Base-by-base conservation (phyloP, 78 protist species). In the Chrysochromulina tobinii region DNA sequence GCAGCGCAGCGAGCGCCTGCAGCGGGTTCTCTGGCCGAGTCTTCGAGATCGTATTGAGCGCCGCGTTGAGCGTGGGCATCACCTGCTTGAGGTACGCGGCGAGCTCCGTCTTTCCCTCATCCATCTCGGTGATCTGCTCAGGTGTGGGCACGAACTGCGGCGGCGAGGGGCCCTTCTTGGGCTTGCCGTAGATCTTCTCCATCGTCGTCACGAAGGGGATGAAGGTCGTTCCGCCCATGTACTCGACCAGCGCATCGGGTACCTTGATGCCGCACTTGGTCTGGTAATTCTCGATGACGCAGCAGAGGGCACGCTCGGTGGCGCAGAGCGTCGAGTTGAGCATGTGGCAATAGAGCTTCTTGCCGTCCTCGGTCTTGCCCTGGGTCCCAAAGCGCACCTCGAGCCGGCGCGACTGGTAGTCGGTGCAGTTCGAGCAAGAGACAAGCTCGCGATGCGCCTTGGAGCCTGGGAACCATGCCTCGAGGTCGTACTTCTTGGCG, bases 381-480 rank as follows among this genome's bases (percentile, higher is more conserved):
- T 14, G 38, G 79, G 38, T 38, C 38, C 98, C 98, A 75, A 91
- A 97, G 61, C 98, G 96, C 85, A 94, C 91, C 87, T 94, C 93
- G 25, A 98, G 92, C 64, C 93, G 89, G 81, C 99, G 96, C n/a
- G 98, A 89, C 94, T 84, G 72, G 96, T 98, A 99, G 95, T 98
- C 99, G 27, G 99, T 97, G 96, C 99, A 99, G 96, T 99, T 99
- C 87, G 99, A 98, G 97, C 99, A 98, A 38, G 99, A 99, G 69
- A 99, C 99, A 38, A 99, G 96, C 94, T 99, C 99, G 57, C 99
- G 96, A 97, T 73, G 98, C 20, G 94, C 93, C 23, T 93, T 95
- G 89, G 94, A 93, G 85, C 97, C 98, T 20, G 99, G 99, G 98
- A 99, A 99, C 98, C 98, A 98, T 48, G 88, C 92, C 94, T 99